Conservation (phyloP, 371 early-diverging fungal species). For the Circinella umbellata region DNA sequence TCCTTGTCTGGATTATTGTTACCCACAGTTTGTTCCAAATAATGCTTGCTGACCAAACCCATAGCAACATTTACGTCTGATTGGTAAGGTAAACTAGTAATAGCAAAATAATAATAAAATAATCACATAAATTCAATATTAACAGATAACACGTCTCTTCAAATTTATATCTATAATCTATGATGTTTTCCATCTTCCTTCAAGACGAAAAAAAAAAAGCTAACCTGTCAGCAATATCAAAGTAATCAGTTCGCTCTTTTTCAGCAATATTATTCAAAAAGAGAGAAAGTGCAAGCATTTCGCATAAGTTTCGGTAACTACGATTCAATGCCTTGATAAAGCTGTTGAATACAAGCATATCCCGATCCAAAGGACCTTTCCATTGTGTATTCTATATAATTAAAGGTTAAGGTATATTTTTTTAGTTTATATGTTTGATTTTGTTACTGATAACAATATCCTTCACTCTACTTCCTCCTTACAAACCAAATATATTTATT, state of each 20-base stretch:
- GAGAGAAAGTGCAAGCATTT: constrained; percentile 63
- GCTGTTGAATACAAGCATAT: constrained; percentile 77
- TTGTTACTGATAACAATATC: too few relatives aligned
- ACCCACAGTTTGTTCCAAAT: constrained; percentile 40
- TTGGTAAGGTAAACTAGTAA: constrained; percentile 52
- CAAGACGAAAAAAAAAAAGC: background rate
- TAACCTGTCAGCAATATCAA: constrained; percentile 54
- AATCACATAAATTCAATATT: background rate
- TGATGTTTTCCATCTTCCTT: constrained; percentile 9
- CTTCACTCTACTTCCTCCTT: too few relatives aligned
- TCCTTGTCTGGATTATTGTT: constrained; percentile 7
- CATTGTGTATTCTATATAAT: constrained; percentile 53
- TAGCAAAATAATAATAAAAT: constrained; percentile 1
- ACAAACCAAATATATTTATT: too few relatives aligned
- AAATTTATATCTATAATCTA: background rate
- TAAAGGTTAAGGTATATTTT: background rate
- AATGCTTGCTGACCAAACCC: constrained; percentile 55
- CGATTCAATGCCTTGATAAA: constrained; percentile 65
- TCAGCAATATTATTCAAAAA: constrained; percentile 55
- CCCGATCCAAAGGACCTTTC: constrained; percentile 73
- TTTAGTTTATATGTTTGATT: background rate
- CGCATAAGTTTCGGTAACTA: constrained; percentile 65
- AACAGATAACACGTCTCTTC: background rate
- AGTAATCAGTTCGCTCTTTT: constrained; percentile 59
- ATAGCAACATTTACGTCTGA: constrained; percentile 60